Evolutionary conservation across 1,284 basidiomycete genomes (phyloP), one percentile per base, ranked within the genome.

Genomic region (Austroboletus niveus): DNA sequence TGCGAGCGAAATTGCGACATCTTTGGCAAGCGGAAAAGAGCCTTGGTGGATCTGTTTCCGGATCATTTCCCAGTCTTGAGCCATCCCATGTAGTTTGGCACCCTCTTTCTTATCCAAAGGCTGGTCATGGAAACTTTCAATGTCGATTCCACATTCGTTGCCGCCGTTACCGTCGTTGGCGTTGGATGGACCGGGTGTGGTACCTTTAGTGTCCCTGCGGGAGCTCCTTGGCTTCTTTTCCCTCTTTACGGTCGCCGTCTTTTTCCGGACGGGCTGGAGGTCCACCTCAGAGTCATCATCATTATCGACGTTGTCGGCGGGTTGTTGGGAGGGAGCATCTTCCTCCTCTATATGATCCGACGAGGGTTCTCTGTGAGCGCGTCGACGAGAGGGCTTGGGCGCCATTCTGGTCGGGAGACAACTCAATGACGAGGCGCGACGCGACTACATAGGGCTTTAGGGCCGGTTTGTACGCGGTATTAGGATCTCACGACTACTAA

Each of bases 341-440:
- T 84, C 83, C 36, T 84, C 82, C 60, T 87, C 85, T 35, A 87
- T 86, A 50, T 62, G 57, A 38, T 86, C 84, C n/a, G 77, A 79
- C 6, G 78, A 76, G 3, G 73, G 69, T 60, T 75, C 70, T 51
- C 74, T 71, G 22, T 49, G 63, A 12, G 24, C n/a, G 35, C 75
- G 76, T 57, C 63, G 73, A 20, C 62, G 68, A 55, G 77, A 77
- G 49, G 78, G 75, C 42, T 72, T 74, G 42, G 76, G 76, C 80
- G 81, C 81, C 22, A 17, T 55, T 24, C 50, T 53, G 24, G 27
- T 53, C 30, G 30, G 32, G 27, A 42, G 35, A 14, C 20, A 29
- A n/a, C 2, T 1, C 6, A 42, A 10, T 10, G 17, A 17, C 15
- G 31, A 27, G 29, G 50, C 52, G 52, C 49, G 62, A 58, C 68